phyloP scores from a whole-genome alignment of 139 green algal species.

The Ettlia oleoabundans region DNA sequence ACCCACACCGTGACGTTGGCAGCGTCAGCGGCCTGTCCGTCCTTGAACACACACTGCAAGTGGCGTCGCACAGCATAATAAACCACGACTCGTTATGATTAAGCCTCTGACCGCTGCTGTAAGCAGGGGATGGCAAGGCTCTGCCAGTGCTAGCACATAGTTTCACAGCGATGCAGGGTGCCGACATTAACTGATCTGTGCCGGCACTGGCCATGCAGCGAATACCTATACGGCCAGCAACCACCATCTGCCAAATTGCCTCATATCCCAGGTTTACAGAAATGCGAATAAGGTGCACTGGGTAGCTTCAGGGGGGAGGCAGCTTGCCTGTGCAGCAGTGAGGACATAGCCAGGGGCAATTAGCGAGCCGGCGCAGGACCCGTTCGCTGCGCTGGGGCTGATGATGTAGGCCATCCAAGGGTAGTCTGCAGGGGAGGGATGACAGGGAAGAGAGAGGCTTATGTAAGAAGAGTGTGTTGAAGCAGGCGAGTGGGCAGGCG shows the following conservation, averaged over 20 bases:
- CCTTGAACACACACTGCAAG: slow-evolving; percentile 10
- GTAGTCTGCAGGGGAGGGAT: not conserved
- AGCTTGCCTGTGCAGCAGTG: not conserved
- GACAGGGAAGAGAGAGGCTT: no score
- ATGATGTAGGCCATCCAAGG: not conserved
- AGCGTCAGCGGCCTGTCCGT: not conserved
- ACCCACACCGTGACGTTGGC: not conserved
- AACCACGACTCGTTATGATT: no score
- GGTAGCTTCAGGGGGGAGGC: not conserved
- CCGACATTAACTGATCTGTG: no score
- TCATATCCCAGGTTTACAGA: not conserved
- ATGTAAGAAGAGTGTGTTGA: not conserved
- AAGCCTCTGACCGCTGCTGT: no score
- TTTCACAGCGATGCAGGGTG: no score
- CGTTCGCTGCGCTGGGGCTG: not conserved
- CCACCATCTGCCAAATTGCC: no score
- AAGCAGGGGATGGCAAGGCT: no score
- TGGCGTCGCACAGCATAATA: not conserved
- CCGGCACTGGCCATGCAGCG: no score
- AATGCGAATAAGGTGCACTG: not conserved
- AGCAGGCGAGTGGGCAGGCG: not conserved
- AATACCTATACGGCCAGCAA: no score
- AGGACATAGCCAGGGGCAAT: not conserved
- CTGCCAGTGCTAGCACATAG: no score
- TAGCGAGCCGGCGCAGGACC: not conserved